These are phyloP conservation scores for Erysimum cheiri DNA, from an alignment of 441 rosid species.

Conservation along the genomic window DNA sequence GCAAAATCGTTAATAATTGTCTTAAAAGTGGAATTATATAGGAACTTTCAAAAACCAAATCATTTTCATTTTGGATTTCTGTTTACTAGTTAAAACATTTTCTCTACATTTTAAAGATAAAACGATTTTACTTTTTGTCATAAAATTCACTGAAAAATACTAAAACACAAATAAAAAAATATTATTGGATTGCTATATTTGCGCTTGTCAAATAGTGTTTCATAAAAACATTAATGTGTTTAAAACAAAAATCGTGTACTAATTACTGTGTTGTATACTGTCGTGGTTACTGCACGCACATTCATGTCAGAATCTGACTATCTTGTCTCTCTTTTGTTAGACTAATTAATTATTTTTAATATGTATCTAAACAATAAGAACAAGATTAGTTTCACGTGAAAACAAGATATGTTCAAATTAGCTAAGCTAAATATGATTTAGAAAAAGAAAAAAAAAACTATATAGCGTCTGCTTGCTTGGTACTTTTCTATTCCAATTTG, in stretches of 20 bases:
- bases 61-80: constrained; percentile 26
- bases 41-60: constrained; percentile 24
- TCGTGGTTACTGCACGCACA: constrained; percentile 20
- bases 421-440: not conserved
- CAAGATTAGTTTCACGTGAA: constrained; percentile 38
- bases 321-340: constrained; percentile 28
- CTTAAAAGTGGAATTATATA: not conserved
- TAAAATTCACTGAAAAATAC: not conserved
- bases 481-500: not conserved
- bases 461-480: too few species aligned
- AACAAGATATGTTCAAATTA: not conserved
- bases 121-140: not conserved
- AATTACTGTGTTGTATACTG: constrained; percentile 10
- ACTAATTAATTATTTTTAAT: constrained; percentile 3
- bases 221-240: not conserved
- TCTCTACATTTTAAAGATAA: not conserved
- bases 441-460: not conserved
- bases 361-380: constrained; percentile 13
- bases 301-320: constrained; percentile 34
- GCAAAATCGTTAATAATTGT: constrained; percentile 19
- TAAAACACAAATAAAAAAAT: not conserved
- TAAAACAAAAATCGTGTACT: not conserved
- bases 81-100: not conserved
- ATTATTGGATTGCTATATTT: not conserved
- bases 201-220: not conserved